Base-by-base conservation (phyloP, 805 yeast genomes). In the Yamadazyma akitaensis region DNA sequence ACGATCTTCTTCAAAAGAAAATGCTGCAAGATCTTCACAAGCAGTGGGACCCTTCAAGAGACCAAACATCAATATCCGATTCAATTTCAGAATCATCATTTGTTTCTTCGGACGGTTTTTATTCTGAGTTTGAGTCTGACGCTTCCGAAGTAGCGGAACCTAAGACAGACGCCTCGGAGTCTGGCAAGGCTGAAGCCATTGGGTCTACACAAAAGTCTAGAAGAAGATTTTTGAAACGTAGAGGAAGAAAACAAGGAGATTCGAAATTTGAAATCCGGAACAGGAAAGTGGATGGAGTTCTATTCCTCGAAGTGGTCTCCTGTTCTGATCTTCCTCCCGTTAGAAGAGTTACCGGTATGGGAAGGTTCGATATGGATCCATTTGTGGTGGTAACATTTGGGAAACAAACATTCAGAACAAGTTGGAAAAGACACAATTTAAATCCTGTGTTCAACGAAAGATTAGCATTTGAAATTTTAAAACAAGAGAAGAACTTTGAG, bases 311-410 rank as follows among this genome's bases (percentile, higher is more conserved):
- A 51, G 79, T 92, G 17, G 76, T 80, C 2, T 79, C 85, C 1
- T 89, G 92, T 9, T 68, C 79, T 2, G 89, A 84, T 47, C 69
- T 92, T 32, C 99, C 99, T 1, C 88, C 95, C 0, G 73, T 84
- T 44, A 76, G 77, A 35, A 84, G 85, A 53, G 68, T 87, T 13
- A 81, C 87, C 0, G 71, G 90, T 9, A 80, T 88, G 18, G 84
- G 91, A 1, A 37, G 55, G 32, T 92, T 86, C 59, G 96, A 90
- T 63, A 88, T 94, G 95, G 99, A 94, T 60, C 98, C 98, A 2
- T 94, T 92, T 67, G 92, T 92, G 2, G 89, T 92, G 16, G 84
- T 89, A 1, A 83, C 96, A 0, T 89, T 92, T 63, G 97, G 97
- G 9, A 84, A 86, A 56, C 85, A 85, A 53, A 89, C 92, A 0